These are phyloP conservation scores for Cucurbita moschata DNA, from an alignment of 306 rosid genomes.

Conservation along the genomic window DNA sequence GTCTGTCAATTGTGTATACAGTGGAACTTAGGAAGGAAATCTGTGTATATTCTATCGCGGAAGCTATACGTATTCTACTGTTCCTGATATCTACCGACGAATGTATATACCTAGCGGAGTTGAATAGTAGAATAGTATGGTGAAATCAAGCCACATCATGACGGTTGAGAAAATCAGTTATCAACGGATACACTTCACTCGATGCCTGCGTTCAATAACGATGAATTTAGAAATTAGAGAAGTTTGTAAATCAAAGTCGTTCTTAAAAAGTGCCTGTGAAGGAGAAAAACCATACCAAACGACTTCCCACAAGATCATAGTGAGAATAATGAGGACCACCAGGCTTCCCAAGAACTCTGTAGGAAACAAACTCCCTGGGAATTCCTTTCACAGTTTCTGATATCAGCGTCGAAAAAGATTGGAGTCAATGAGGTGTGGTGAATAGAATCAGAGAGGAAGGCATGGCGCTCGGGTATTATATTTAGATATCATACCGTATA, in stretches of 20 bases:
- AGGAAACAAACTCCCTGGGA: constrained; percentile 46
- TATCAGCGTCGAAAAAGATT: not conserved
- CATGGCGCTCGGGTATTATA: not conserved
- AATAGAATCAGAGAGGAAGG: not conserved
- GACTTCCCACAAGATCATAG: constrained; percentile 84
- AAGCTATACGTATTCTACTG: not conserved
- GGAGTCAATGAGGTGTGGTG: not conserved
- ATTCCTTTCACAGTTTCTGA: constrained; percentile 75
- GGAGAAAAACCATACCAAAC: constrained; percentile 32
- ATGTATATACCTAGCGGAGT: not conserved
- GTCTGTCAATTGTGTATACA: not conserved
- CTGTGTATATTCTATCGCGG: not conserved
- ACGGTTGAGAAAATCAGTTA: constrained; percentile 46
- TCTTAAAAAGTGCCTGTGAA: not conserved
- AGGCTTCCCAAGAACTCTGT: constrained; percentile 66
- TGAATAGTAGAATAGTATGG: not conserved
- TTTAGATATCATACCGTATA: constrained; percentile 42
- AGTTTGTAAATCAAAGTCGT: not conserved
- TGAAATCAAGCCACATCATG: constrained; percentile 43
- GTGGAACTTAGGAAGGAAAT: not conserved
- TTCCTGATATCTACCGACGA: not conserved
- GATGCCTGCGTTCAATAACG: constrained; percentile 44
- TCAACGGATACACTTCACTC: constrained; percentile 51
- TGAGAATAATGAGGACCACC: constrained; percentile 82
- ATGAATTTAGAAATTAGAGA: not conserved